Conservation (phyloP, 73 alveolate genomes). For the Stentor coeruleus region DNA sequence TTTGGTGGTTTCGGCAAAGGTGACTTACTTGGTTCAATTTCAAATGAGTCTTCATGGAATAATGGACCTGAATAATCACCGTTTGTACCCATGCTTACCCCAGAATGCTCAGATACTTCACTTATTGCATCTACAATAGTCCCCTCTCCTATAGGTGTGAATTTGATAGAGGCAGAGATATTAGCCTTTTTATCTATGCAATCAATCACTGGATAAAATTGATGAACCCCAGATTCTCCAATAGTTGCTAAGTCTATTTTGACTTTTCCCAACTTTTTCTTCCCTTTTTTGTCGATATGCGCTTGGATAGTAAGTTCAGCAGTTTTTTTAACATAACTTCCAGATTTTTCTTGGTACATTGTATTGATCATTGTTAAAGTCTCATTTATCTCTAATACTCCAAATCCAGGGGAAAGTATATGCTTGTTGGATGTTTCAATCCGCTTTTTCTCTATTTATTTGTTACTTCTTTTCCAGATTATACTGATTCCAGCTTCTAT, state of each 20-base stretch:
- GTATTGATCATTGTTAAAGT: not conserved
- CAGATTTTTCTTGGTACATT: conserved; percentile 6
- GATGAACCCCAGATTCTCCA: not conserved
- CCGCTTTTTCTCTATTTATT: not conserved
- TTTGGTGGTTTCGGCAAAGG: no score
- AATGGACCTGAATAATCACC: not conserved
- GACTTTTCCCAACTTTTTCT: not conserved
- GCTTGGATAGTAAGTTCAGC: conserved; percentile 12
- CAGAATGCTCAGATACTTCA: not conserved
- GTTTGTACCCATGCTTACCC: not conserved
- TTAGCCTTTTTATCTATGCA: not conserved
- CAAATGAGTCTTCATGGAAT: not conserved
- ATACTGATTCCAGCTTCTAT: not conserved
- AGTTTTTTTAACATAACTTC: not conserved
- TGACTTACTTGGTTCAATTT: no score
- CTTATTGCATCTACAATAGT: not conserved
- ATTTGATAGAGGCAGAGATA: not conserved
- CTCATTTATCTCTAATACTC: not conserved
- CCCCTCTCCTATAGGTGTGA: not conserved
- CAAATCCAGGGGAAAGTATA: not conserved
- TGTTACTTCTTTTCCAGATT: not conserved
- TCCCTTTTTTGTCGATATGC: not conserved
- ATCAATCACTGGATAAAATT: not conserved
- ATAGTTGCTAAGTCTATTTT: not conserved
- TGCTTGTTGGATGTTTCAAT: not conserved